Evolutionary conservation across 179 eudicot species (phyloP).

Genomic region (Drosera spatulata): DNA sequence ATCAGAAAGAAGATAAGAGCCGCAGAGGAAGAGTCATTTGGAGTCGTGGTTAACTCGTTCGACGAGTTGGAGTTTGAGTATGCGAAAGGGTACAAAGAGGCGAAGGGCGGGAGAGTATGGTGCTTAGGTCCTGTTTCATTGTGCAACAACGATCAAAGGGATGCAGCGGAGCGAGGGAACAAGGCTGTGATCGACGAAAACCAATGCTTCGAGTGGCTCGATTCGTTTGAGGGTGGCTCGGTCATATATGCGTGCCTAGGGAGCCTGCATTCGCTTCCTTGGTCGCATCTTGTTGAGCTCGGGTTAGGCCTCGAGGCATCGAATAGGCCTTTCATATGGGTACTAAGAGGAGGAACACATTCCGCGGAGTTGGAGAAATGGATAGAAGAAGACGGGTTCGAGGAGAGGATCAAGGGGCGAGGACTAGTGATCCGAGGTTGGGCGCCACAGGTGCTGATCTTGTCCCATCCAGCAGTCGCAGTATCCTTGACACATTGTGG

Average conservation of each 20-base stretch:
- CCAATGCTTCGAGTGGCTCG: constrained; percentile 32
- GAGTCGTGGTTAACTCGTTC: constrained; percentile 33
- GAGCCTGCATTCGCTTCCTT: constrained; percentile 15
- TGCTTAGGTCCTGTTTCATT: constrained; percentile 42
- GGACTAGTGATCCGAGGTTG: constrained; percentile 31
- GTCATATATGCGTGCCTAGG: constrained; percentile 40
- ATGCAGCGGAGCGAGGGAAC: constrained; percentile 23
- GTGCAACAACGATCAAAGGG: constrained; percentile 13
- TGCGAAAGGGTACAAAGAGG: constrained; percentile 12
- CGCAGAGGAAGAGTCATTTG: constrained; percentile 10
- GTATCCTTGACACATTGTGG: constrained; percentile 35
- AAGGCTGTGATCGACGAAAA: constrained; percentile 10
- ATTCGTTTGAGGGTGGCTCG: constrained; percentile 13
- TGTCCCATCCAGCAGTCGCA: constrained; percentile 21
- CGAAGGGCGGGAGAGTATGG: constrained; percentile 22
- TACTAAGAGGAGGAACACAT: constrained; percentile 21
- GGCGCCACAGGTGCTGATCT: constrained; percentile 35
- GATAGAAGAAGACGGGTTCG: constrained; percentile 23
- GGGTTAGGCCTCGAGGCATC: constrained; percentile 33
- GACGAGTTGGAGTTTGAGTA: constrained; percentile 30
- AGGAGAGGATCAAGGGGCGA: constrained; percentile 21
- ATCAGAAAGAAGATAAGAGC: constrained; percentile 6
- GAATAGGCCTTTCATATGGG: constrained; percentile 26
- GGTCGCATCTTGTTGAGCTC: constrained; percentile 31
- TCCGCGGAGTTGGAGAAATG: constrained; percentile 20